Conservation (phyloP, 257 asterid species). For the Solanum raphanifolium region DNA sequence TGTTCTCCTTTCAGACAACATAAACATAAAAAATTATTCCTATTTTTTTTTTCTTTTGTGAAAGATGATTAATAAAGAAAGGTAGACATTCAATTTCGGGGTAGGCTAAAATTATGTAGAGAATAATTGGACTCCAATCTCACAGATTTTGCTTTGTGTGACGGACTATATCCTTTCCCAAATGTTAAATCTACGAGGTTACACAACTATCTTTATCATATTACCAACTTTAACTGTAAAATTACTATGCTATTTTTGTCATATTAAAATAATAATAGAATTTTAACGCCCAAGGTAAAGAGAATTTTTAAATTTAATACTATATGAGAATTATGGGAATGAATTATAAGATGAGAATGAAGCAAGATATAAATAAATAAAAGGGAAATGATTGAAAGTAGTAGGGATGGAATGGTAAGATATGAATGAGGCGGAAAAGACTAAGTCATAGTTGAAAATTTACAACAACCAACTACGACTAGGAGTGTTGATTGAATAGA, state of each 20-base stretch:
- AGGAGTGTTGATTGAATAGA: background rate
- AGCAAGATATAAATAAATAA: no score
- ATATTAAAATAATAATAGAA: no score
- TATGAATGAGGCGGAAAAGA: background rate
- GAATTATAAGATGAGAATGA: no score
- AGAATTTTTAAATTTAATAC: no score
- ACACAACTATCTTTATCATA: background rate
- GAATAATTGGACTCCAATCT: background rate
- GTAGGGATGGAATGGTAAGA: no score
- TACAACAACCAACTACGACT: background rate
- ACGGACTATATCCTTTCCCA: no score
- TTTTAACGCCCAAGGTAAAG: background rate
- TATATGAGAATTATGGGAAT: no score
- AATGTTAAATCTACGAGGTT: no score
- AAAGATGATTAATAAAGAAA: background rate
- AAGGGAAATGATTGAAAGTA: no score
- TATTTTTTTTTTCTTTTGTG: background rate
- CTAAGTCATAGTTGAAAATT: background rate
- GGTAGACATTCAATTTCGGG: background rate
- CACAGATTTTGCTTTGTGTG: background rate
- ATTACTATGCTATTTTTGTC: background rate
- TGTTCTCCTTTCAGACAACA: background rate
- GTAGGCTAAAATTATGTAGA: background rate
- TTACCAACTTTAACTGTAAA: background rate
- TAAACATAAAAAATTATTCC: background rate